Percentiles rank a stretch among this genome's conserved stretches.
Conservation (phyloP, 805 yeast species). For the Wickerhamomyces strasburgensis region DNA sequence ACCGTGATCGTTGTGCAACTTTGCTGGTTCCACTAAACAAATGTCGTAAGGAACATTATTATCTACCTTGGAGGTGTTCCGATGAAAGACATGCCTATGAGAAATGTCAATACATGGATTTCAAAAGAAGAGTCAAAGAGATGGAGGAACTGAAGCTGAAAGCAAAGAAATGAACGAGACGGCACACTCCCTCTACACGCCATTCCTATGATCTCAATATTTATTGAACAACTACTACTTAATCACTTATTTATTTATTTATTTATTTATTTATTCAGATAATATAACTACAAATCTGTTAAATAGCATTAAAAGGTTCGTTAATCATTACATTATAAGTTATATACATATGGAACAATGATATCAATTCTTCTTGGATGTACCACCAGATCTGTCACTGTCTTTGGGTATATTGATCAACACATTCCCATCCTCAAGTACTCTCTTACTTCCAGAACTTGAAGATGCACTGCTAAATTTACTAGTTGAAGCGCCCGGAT, state of each 20-base stretch:
- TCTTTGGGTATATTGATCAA: conserved; percentile 1
- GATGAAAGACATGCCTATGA: conserved; percentile 82
- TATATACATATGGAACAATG: neutral
- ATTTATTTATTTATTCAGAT: conserved; percentile 4
- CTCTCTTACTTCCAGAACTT: no score
- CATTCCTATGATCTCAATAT: no score
- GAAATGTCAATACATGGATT: conserved; percentile 79
- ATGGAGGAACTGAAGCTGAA: conserved; percentile 44
- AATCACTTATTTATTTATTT: conserved; percentile 3
- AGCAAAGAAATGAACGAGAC: neutral
- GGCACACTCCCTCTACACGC: neutral
- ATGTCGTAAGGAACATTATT: conserved; percentile 53
- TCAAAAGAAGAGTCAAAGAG: conserved; percentile 73
- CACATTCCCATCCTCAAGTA: no score
- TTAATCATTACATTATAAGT: neutral
- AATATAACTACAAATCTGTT: neutral
- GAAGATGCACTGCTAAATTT: no score
- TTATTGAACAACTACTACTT: neutral
- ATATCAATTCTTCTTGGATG: neutral
- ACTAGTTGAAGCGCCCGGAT: no score
- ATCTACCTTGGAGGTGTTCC: conserved; percentile 66
- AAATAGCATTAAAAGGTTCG: conserved; percentile 1
- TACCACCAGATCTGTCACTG: neutral
- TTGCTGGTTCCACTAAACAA: conserved; percentile 55
- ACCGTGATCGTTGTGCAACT: conserved; percentile 80